phyloP scores from a whole-genome alignment of 345 rosid genomes.

The Hypericum perforatum region DNA sequence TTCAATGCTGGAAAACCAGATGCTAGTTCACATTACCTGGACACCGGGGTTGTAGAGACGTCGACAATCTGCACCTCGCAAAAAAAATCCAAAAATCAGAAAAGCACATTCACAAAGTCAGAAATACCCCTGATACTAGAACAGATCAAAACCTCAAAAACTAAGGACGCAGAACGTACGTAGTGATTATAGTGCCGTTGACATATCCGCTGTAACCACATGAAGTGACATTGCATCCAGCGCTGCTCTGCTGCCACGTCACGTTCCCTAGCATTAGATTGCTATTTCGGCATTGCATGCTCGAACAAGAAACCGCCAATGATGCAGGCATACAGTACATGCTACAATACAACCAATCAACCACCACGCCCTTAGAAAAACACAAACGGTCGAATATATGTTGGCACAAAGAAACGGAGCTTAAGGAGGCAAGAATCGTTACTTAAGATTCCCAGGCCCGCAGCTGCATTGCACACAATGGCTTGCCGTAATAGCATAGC shows the following conservation, averaged over 20 bases:
- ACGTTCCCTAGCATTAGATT: conserved; percentile 79
- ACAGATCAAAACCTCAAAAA: not conserved
- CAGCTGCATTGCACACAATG: conserved; percentile 98
- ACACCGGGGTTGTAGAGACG: conserved; percentile 78
- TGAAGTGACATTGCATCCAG: conserved; percentile 83
- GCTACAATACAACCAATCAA: conserved; percentile 25
- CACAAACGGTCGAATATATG: conserved; percentile 6
- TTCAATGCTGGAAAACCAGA: too few relatives aligned
- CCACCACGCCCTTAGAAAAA: conserved; percentile 7
- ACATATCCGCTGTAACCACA: conserved; percentile 72
- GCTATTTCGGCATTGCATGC: conserved; percentile 82
- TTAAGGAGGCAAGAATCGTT: conserved; percentile 9
- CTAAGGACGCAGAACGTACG: conserved; percentile 29
- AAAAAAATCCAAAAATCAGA: not conserved
- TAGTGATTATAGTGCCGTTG: conserved; percentile 63
- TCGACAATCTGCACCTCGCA: conserved; percentile 57
- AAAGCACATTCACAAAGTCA: too few relatives aligned
- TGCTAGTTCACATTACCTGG: conserved; percentile 46
- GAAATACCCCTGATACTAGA: too few relatives aligned
- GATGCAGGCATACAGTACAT: conserved; percentile 89
- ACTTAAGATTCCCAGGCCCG: conserved; percentile 74
- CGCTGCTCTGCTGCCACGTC: conserved; percentile 56
- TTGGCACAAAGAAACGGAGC: not conserved
- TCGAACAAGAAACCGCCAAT: conserved; percentile 85
- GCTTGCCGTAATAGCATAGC: conserved; percentile 79